phyloP scores from a whole-genome alignment of 306 rosid species.

The Macrotyloma uniflorum region DNA sequence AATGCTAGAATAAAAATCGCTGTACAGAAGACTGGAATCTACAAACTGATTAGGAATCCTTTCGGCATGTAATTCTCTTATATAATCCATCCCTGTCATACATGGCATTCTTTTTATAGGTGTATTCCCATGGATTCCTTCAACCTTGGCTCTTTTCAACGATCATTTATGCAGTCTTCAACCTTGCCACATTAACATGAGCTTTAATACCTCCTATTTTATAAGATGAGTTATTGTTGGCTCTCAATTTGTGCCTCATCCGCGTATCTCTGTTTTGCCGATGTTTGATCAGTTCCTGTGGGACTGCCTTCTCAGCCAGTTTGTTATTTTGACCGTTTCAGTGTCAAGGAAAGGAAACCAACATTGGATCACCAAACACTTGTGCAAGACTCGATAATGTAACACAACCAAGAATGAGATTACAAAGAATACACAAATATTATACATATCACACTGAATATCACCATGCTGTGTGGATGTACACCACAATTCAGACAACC shows the following conservation, averaged over 20 bases:
- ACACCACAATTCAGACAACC: conserved; percentile 31
- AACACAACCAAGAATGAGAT: neutral
- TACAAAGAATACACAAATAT: conserved; percentile 16
- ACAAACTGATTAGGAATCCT: neutral
- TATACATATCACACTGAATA: conserved; percentile 15
- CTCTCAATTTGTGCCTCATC: neutral
- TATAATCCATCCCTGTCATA: neutral
- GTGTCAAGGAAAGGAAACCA: neutral
- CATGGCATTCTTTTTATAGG: neutral
- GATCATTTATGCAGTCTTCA: neutral
- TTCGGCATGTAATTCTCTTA: neutral
- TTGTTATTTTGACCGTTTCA: neutral
- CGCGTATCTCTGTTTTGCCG: neutral
- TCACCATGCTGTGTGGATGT: neutral
- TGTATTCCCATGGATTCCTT: neutral
- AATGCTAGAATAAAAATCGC: no score
- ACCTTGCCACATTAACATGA: neutral
- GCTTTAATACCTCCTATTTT: neutral
- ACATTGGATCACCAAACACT: conserved; percentile 13
- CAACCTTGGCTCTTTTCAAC: neutral
- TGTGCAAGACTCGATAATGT: neutral
- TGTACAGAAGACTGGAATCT: neutral
- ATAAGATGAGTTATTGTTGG: neutral
- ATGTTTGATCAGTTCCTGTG: neutral
- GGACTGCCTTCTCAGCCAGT: neutral